phyloP scores from a whole-genome alignment of 352 stramenopile species.

The Pythium coloratum region DNA sequence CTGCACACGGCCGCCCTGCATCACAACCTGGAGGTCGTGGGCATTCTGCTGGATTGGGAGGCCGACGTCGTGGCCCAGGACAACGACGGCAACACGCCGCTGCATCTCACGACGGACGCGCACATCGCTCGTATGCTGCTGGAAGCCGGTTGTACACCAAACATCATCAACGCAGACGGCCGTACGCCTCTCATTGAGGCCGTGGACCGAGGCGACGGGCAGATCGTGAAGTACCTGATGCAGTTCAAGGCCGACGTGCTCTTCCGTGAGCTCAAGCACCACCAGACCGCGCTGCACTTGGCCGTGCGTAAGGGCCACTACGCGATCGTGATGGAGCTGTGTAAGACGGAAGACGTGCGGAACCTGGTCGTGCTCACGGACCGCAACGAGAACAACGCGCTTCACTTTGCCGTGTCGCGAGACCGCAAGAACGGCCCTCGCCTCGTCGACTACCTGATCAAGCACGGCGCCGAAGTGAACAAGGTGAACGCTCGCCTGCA shows the following conservation, averaged over 20 bases:
- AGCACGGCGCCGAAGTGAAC: constrained; percentile 78
- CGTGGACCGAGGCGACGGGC: constrained; percentile 67
- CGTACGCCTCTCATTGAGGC: constrained; percentile 79
- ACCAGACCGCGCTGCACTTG: constrained; percentile 81
- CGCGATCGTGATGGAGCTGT: constrained; percentile 84
- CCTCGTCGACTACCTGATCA: constrained; percentile 83
- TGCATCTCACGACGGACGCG: constrained; percentile 79
- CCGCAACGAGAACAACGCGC: constrained; percentile 83
- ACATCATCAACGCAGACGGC: constrained; percentile 82
- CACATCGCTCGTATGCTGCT: constrained; percentile 81
- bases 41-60: constrained; percentile 80
- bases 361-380: constrained; percentile 74
- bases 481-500: constrained; percentile 85
- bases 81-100: constrained; percentile 79
- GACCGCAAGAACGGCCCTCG: constrained; percentile 83
- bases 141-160: constrained; percentile 78
- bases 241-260: constrained; percentile 85
- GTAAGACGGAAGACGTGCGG: constrained; percentile 65
- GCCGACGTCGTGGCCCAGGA: constrained; percentile 79
- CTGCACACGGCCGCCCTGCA: constrained; percentile 83
- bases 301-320: constrained; percentile 85
- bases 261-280: constrained; percentile 84
- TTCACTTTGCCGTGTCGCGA: constrained; percentile 81
- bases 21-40: constrained; percentile 79
- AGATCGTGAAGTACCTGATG: constrained; percentile 78